These are phyloP conservation scores for Fusarium brachygibbosum DNA, from an alignment of 2,329 filamentous ascomycete genomes.

Conservation along the genomic window DNA sequence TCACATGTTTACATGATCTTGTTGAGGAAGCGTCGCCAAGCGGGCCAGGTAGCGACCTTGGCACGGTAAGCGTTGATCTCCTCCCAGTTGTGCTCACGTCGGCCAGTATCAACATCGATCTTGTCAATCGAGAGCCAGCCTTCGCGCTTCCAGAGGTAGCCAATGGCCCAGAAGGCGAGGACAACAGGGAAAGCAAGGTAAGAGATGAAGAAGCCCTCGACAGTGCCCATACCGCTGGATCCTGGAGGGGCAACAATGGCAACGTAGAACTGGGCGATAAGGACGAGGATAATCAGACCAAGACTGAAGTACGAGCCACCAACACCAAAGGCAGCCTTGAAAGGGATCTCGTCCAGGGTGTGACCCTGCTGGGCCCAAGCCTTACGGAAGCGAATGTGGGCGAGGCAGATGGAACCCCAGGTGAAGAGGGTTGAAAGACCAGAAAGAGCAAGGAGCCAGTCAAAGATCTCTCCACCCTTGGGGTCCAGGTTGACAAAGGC, in stretches of 20 bases:
- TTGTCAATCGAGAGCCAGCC: conserved; percentile 70
- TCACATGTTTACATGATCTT: conserved; percentile 54
- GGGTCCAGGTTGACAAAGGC: conserved; percentile 62
- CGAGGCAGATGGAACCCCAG: conserved; percentile 74
- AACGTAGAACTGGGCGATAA: conserved; percentile 69
- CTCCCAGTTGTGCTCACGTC: conserved; percentile 76
- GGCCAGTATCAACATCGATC: conserved; percentile 77
- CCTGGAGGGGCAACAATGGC: conserved; percentile 58
- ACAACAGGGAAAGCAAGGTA: conserved; percentile 69
- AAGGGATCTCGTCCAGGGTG: conserved; percentile 75
- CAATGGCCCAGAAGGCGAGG: conserved; percentile 67
- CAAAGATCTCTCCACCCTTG: conserved; percentile 67
- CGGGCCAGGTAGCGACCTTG: conserved; percentile 64
- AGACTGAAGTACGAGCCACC: conserved; percentile 75
- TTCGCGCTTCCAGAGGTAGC: conserved; percentile 75
- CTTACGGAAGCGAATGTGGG: conserved; percentile 74
- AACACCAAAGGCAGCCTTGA: conserved; percentile 70
- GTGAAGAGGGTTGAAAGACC: conserved; percentile 74
- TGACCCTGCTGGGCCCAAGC: conserved; percentile 72
- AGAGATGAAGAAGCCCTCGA: conserved; percentile 67
- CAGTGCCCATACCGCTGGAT: conserved; percentile 54
- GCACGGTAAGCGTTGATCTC: conserved; percentile 68
- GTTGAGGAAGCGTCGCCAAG: conserved; percentile 61
- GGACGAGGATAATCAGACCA: conserved; percentile 66
- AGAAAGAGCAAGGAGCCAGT: conserved; percentile 75